These are phyloP conservation scores for Venturia pyrina DNA, from an alignment of 2,329 filamentous ascomycete genomes.

Conservation along the genomic window DNA sequence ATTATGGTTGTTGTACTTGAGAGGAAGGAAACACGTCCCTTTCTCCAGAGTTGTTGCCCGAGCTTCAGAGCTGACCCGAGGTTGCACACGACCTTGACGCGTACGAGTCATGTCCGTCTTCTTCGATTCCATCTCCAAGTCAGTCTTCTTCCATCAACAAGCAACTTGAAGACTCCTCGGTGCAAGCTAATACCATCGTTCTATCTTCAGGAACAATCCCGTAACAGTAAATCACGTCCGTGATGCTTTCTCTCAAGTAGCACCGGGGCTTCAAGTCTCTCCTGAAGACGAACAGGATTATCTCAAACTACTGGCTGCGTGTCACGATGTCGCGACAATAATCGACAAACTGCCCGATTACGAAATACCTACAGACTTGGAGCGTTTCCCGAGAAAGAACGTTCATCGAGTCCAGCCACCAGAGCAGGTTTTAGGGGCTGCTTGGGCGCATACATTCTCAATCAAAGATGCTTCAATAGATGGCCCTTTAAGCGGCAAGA, in stretches of 20 bases:
- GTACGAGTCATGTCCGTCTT: conserved; percentile 6
- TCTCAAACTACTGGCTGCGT: conserved; percentile 7
- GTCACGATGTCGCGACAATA: conserved; percentile 5
- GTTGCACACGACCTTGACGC: not conserved
- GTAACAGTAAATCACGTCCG: conserved; percentile 4
- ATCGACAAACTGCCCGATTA: conserved; percentile 4
- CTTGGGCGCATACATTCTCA: conserved; percentile 42
- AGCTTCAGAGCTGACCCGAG: not conserved
- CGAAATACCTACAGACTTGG: not conserved
- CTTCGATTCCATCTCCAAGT: conserved; percentile 3
- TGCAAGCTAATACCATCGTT: not conserved
- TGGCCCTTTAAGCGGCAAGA: conserved; percentile 28
- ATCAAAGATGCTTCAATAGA: conserved; percentile 27
- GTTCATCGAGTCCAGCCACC: conserved; percentile 9
- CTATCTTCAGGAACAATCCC: not conserved
- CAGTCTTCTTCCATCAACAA: not conserved
- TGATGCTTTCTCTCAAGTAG: conserved; percentile 2
- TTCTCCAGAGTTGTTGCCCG: not conserved
- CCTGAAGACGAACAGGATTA: conserved; percentile 7
- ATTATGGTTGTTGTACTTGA: not conserved
- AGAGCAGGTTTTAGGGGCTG: conserved; percentile 38
- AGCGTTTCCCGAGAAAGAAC: not conserved
- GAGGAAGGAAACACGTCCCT: not conserved
- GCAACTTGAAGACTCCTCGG: too few species aligned
- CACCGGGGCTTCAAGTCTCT: not conserved